Evolutionary conservation across 106 monocot genomes (phyloP), one percentile per base, ranked within the genome.

Genomic region (Allium fistulosum): DNA sequence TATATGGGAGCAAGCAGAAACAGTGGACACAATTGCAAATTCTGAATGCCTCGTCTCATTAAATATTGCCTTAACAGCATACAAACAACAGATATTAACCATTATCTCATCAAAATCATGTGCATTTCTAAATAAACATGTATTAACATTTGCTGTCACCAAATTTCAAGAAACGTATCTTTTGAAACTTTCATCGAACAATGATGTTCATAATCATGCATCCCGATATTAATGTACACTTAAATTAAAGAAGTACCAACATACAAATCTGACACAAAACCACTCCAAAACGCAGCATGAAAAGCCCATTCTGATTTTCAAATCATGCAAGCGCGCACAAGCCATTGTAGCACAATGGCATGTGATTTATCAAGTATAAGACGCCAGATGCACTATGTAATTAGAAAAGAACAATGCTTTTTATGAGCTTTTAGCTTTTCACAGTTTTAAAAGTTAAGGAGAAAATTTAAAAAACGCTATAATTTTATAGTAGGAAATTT

Each of bases 331-430:
- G 59, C 59, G 69, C 28, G 80, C 74, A 47, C 74, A 80, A 66
- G 80, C 80, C 9, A 69, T 66, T 65, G 65, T 69, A 7, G 59
- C 70, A 17, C 74, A 75, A 16, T 74, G 74, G 70, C 52, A 80
- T 11, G 74, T 75, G 65, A 63, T 58, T 65, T 64, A 53, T 74
- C 69, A 22, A 74, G 63, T 6, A 22, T 18, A 17, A 78, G 61
- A 53, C 55, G 55, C 11, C 72, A 60, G 61, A n/a, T n/a, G 48
- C 11, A 27, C 7, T 72, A 78, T 78, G 4, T 26, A 62, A 46
- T 26, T 11, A 52, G 53, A 71, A 57, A 71, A 48, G 67, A 59
- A 62, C 48, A 78, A 50, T 46, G 72, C 72, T 37, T 45, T 8
- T 7, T 51, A 49, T 11, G 72, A 73, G 46, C 47, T 50, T 9